Percentiles rank a stretch among this genome's conserved stretches.
Evolutionary conservation across 768 basidiomycete genomes (phyloP).

Genomic region (Dioszegia hungarica): DNA sequence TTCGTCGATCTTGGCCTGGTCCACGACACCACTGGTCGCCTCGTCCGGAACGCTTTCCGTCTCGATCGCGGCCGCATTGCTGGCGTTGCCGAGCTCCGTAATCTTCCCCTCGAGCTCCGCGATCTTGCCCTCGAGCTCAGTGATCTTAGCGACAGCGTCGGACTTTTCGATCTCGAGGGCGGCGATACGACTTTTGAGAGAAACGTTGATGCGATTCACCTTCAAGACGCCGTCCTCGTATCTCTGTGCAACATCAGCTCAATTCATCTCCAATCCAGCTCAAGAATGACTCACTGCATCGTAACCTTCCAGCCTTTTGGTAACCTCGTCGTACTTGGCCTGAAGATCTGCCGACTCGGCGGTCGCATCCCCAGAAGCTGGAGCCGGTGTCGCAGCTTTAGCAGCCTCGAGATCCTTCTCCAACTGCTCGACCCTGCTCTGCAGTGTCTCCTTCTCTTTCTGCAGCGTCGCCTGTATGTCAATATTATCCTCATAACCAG

Average conservation of each 20-base stretch:
- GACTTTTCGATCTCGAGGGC: conserved; percentile 3
- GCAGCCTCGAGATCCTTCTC: conserved; percentile 35
- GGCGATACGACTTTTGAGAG: conserved; percentile 11
- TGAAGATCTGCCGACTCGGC: conserved; percentile 17
- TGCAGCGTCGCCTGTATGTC: conserved; percentile 13
- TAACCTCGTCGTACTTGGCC: conserved; percentile 19
- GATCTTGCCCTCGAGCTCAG: conserved; percentile 23
- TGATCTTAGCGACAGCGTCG: conserved; percentile 6
- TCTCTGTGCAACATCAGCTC: conserved; percentile 11
- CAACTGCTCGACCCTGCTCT: conserved; percentile 18
- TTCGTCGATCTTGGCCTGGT: conserved; percentile 29
- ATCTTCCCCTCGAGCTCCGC: conserved; percentile 7
- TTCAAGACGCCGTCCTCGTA: conserved; percentile 33
- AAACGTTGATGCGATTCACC: conserved; percentile 36
- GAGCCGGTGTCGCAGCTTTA: conserved; percentile 6
- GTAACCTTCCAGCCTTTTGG: conserved; percentile 23
- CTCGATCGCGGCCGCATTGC: no score
- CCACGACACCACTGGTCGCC: not conserved
- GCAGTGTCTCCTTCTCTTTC: conserved; percentile 21
- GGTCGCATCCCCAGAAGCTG: not conserved
- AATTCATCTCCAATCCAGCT: not conserved
- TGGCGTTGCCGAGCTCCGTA: not conserved
- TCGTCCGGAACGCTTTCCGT: not conserved
- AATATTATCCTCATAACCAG: not conserved
- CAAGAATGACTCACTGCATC: conserved; percentile 18